phyloP scores from a whole-genome alignment of 169 alveolate genomes.

The Pseudocohnilembus persalinus region DNA sequence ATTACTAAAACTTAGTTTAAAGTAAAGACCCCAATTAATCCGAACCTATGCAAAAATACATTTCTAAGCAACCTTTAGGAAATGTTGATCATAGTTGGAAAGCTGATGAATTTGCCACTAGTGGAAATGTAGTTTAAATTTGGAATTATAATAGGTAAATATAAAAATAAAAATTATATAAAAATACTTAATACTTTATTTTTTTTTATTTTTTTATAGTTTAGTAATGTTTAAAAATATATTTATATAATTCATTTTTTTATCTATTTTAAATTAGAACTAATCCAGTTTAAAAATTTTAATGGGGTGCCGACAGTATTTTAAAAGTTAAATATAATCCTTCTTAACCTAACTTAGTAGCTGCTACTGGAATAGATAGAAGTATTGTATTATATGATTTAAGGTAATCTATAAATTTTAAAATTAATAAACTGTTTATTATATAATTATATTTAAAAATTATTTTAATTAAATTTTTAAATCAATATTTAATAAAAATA shows the following conservation, averaged over 20 bases:
- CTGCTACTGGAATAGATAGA: slow-evolving; percentile 88
- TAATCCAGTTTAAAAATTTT: slow-evolving; percentile 80
- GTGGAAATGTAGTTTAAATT: slow-evolving; percentile 85
- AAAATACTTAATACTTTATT: too few relatives aligned
- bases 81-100: slow-evolving; percentile 90
- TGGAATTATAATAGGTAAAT: slow-evolving; percentile 85
- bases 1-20: slow-evolving; percentile 35
- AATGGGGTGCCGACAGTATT: slow-evolving; percentile 88
- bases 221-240: too few relatives aligned
- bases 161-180: too few relatives aligned
- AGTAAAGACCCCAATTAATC: slow-evolving; percentile 3
- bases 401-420: too few relatives aligned
- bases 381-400: slow-evolving; percentile 90
- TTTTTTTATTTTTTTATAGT: too few relatives aligned
- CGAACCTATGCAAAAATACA: slow-evolving; percentile 33
- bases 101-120: slow-evolving; percentile 84
- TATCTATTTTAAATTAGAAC: slow-evolving; percentile 70
- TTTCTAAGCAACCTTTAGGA: slow-evolving; percentile 69
- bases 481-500: too few relatives aligned
- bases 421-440: too few relatives aligned
- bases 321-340: slow-evolving; percentile 94
- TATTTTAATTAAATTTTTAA: too few relatives aligned
- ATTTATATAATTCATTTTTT: too few relatives aligned
- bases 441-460: too few relatives aligned
- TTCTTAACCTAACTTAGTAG: slow-evolving; percentile 83